Evolutionary conservation across 2,329 filamentous ascomycete species (phyloP).

Genomic region (Claviceps monticola): DNA sequence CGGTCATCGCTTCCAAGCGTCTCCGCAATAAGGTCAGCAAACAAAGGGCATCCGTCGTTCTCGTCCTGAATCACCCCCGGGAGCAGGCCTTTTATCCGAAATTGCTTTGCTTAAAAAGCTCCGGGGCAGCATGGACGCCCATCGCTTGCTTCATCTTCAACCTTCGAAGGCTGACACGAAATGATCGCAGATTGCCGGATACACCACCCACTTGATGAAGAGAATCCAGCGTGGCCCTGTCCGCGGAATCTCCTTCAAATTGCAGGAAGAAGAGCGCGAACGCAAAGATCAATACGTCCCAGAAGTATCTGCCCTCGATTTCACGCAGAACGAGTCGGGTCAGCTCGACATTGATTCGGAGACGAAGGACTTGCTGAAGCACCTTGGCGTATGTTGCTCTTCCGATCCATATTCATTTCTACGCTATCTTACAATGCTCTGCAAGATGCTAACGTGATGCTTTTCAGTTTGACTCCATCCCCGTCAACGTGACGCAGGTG

Average conservation of each 20-base stretch:
- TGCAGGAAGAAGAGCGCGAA: slow-evolving; percentile 99
- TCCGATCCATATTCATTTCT: not conserved
- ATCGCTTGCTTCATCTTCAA: not conserved
- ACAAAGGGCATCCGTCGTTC: no score
- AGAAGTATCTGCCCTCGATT: slow-evolving; percentile 96
- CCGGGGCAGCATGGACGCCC: no score
- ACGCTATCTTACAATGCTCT: not conserved
- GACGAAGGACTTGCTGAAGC: slow-evolving; percentile 98
- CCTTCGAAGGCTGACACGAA: not conserved
- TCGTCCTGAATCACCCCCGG: no score
- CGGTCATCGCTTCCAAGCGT: slow-evolving; percentile 97
- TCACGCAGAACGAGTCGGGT: slow-evolving; percentile 86
- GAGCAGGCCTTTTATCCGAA: not conserved
- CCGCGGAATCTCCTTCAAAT: slow-evolving; percentile 99
- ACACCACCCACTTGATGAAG: slow-evolving; percentile 99
- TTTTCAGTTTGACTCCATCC: slow-evolving; percentile 82
- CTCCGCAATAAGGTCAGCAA: slow-evolving; percentile 88
- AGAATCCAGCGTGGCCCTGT: slow-evolving; percentile 98
- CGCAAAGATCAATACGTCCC: slow-evolving; percentile 99
- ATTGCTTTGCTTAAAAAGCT: no score
- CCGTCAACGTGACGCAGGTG: slow-evolving; percentile 89
- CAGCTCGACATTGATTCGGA: slow-evolving; percentile 91
- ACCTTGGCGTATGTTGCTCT: slow-evolving; percentile 71
- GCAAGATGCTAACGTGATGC: slow-evolving; percentile 14
- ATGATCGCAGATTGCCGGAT: slow-evolving; percentile 68